Evolutionary conservation across 2,329 filamentous ascomycete genomes (phyloP).

Genomic region (Clarireedia homoeocarpa): DNA sequence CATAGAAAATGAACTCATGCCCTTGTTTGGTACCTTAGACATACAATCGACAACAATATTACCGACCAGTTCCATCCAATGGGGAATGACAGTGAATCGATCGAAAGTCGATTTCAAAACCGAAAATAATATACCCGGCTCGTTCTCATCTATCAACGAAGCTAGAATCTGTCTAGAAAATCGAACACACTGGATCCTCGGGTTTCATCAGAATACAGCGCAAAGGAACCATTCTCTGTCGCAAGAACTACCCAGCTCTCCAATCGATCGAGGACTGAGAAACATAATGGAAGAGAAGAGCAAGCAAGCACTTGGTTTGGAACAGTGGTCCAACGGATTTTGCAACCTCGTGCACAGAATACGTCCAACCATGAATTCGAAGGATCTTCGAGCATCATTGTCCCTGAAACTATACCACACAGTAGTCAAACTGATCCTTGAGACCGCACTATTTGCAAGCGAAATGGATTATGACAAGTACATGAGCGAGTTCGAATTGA

Average conservation of each 20-base stretch:
- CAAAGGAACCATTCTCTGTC: background rate
- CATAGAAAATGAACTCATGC: background rate
- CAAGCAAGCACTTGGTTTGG: background rate
- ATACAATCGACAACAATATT: background rate
- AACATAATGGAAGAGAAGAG: background rate
- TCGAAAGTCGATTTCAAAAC: background rate
- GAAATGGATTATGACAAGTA: slow-evolving; percentile 7
- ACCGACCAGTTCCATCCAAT: background rate
- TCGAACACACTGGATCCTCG: background rate
- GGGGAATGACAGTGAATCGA: background rate
- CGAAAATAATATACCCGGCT: background rate
- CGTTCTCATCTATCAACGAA: background rate
- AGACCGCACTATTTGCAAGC: background rate
- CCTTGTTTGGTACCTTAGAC: background rate
- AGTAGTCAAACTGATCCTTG: background rate
- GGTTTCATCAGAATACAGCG: background rate
- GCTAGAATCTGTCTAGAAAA: background rate
- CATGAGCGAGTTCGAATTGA: slow-evolving; percentile 2
- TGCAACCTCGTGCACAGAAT: background rate
- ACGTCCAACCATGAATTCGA: background rate
- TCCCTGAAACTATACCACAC: background rate
- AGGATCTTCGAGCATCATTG: background rate
- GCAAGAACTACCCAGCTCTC: background rate
- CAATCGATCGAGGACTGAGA: background rate
- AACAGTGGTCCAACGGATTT: background rate